Base-by-base conservation (phyloP, 257 asterid genomes). In the Ocimum tenuiflorum region DNA sequence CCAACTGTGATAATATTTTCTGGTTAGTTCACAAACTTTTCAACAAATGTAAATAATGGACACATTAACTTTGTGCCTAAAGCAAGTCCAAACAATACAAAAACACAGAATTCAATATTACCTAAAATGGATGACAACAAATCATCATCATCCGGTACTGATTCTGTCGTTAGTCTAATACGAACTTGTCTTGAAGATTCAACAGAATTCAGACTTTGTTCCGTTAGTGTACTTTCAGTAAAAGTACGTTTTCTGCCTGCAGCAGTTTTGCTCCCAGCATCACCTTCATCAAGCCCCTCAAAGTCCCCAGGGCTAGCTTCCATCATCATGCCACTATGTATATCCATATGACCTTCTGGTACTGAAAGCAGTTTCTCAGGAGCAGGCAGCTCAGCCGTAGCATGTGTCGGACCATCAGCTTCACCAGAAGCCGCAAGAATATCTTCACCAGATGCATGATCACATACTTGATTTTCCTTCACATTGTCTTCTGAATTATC, bases 101-200 rank as follows among this genome's bases (percentile, higher is more conserved):
- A 14, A 55, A 71, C 65, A 51, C 45, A 63, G 61, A 53, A 61
- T 15, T 45, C 18, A 43, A 68, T 42, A 19, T n/a, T 81, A 91
- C 97, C 97, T 77, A 91, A 81, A 73, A 91, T 91, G 60, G 96
- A 91, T 56, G 97, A 91, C 73, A 91, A 75, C 77, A 86, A 68
- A 85, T 91, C 97, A 69, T 86, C 89, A 62, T 88, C 96, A 76
- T 86, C 86, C 6, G 96, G 97, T 67, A 87, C 71, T 62, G 88
- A 74, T 69, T 78, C 94, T 17, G 75, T 63, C 4, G 82, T 77
- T 80, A 69, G 80, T 83, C 77, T 88, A 64, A 67, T 58, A 71
- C 78, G 85, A 64, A 83, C 83, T 73, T 79, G 76, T 75, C 94
- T 81, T 15, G 88, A 84, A 33, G 95, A 86, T 69, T 84, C 95